Percentiles rank a stretch among this genome's conserved stretches.
phyloP scores from a whole-genome alignment of 1,284 basidiomycete species.

The Sphagnurus paluster region DNA sequence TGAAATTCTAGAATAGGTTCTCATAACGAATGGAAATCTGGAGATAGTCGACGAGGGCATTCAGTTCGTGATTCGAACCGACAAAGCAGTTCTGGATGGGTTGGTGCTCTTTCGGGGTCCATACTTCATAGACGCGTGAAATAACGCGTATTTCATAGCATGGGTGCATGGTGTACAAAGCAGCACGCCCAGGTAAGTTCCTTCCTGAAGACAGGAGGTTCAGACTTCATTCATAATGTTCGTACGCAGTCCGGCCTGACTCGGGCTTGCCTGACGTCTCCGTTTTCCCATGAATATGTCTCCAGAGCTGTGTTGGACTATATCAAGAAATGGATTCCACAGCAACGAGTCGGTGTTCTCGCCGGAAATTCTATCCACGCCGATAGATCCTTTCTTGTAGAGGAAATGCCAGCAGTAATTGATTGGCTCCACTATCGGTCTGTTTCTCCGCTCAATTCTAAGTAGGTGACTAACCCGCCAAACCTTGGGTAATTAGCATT shows the following conservation, averaged over 20 bases:
- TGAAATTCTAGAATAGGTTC: conserved; percentile 45
- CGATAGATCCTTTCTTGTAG: conserved; percentile 69
- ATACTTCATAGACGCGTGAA: not conserved
- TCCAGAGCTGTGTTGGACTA: conserved; percentile 60
- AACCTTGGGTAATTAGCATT: conserved; percentile 43
- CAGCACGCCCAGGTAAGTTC: conserved; percentile 66
- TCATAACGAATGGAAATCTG: conserved; percentile 82
- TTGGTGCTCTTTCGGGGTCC: conserved; percentile 31
- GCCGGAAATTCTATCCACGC: conserved; percentile 84
- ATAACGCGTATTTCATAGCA: conserved; percentile 41
- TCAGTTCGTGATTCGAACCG: conserved; percentile 67
- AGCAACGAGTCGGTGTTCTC: conserved; percentile 59
- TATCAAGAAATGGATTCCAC: conserved; percentile 74
- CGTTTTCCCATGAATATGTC: conserved; percentile 55
- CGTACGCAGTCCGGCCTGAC: conserved; percentile 68
- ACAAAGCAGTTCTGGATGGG: conserved; percentile 64
- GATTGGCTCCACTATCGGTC: conserved; percentile 82
- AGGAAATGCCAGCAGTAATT: conserved; percentile 74
- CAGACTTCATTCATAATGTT: not conserved
- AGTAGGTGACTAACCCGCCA: conserved; percentile 11
- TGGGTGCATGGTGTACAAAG: conserved; percentile 75
- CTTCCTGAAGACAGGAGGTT: not conserved
- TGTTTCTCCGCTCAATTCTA: conserved; percentile 10
- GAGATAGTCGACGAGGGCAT: conserved; percentile 75
- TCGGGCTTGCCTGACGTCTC: conserved; percentile 63